Conservation (phyloP, 2,329 filamentous ascomycete species). For the Coniella lustricola region DNA sequence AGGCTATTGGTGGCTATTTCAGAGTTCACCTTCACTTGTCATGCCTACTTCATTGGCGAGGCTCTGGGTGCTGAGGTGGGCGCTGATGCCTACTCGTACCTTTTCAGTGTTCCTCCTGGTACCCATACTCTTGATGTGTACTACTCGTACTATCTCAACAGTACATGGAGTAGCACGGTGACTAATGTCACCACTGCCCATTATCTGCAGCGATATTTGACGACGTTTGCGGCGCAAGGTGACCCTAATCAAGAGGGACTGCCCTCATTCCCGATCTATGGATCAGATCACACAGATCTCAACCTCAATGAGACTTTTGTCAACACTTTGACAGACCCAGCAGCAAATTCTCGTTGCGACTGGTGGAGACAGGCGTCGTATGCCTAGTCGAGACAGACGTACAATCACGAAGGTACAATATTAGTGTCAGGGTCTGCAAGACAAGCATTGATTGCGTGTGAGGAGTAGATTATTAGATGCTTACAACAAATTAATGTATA, state of each 20-base stretch:
- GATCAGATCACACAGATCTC: background rate
- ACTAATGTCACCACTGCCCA: constrained; percentile 2
- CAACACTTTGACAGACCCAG: constrained; percentile 1
- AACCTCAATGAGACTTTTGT: constrained; percentile 7
- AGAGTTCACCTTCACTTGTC: constrained; percentile 9
- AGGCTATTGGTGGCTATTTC: constrained; percentile 3
- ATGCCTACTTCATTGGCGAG: constrained; percentile 4
- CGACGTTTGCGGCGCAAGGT: background rate
- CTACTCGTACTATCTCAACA: constrained; percentile 11
- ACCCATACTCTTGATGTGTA: constrained; percentile 7
- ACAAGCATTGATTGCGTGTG: too few relatives aligned
- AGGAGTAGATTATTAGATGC: too few relatives aligned
- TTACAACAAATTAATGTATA: too few relatives aligned
- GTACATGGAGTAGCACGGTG: constrained; percentile 8
- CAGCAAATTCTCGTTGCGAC: constrained; percentile 8
- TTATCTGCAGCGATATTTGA: constrained; percentile 9
- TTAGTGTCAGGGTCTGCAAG: too few relatives aligned
- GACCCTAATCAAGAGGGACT: constrained; percentile 1
- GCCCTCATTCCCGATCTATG: constrained; percentile 4
- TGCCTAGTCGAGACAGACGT: background rate
- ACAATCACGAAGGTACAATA: too few relatives aligned
- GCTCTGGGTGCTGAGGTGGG: background rate
- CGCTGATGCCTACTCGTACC: constrained; percentile 2
- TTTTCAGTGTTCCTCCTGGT: constrained; percentile 4
- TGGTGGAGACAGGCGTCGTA: constrained; percentile 12